Percentiles rank a stretch among this genome's conserved stretches.
These are phyloP conservation scores for Ogataea pini DNA, from an alignment of 805 yeast species.

Conservation along the genomic window DNA sequence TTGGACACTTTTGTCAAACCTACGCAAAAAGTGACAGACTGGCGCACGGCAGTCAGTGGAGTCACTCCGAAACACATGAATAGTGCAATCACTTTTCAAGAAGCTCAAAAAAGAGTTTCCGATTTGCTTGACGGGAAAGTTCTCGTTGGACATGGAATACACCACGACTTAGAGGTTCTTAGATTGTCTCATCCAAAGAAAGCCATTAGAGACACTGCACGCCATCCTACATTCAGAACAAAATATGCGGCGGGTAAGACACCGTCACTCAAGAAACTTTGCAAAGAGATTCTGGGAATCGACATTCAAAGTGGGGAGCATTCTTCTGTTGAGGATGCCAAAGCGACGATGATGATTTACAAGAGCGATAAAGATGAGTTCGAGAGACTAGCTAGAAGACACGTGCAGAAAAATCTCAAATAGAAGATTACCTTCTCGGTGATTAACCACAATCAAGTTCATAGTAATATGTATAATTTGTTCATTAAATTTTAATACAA, in stretches of 20 bases:
- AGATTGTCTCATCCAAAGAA: slow-evolving; percentile 65
- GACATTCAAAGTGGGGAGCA: slow-evolving; percentile 76
- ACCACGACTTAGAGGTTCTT: slow-evolving; percentile 73
- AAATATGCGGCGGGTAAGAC: slow-evolving; percentile 63
- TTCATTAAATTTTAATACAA: neutral
- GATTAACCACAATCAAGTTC: neutral
- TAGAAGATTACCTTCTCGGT: neutral
- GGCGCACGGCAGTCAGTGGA: slow-evolving; percentile 94
- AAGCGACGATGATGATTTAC: slow-evolving; percentile 82
- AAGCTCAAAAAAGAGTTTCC: slow-evolving; percentile 61
- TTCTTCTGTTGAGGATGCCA: slow-evolving; percentile 89
- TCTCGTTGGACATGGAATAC: slow-evolving; percentile 83
- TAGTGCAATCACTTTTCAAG: slow-evolving; percentile 63
- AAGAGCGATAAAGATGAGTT: slow-evolving; percentile 61
- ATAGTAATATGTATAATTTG: neutral
- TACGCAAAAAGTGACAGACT: slow-evolving; percentile 73
- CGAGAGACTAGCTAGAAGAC: slow-evolving; percentile 39
- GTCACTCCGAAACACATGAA: slow-evolving; percentile 69
- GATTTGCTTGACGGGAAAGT: slow-evolving; percentile 55
- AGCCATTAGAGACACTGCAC: slow-evolving; percentile 73
- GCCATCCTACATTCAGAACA: slow-evolving; percentile 55
- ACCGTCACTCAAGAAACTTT: slow-evolving; percentile 69
- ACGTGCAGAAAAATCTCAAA: neutral
- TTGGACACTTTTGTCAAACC: slow-evolving; percentile 80
- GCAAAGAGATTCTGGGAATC: slow-evolving; percentile 53